phyloP scores from a whole-genome alignment of 805 yeast species.

The Kazachstania psychrophila region DNA sequence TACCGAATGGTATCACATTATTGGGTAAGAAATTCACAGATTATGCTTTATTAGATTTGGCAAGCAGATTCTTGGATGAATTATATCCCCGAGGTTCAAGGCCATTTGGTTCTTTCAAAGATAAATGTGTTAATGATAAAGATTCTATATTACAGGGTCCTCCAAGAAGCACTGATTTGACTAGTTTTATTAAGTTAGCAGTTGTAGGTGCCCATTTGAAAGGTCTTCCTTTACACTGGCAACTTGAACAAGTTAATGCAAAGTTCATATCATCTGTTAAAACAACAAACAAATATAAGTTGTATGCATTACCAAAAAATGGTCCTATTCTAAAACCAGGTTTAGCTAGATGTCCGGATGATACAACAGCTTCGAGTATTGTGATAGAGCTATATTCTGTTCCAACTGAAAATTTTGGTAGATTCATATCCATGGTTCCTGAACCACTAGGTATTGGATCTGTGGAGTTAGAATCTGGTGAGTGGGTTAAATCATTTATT shows the following conservation, averaged over 20 bases:
- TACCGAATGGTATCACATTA: slow-evolving; percentile 86
- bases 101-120: slow-evolving; percentile 39
- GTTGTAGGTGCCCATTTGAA: slow-evolving; percentile 94
- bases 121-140: slow-evolving; percentile 5
- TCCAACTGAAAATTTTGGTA: slow-evolving; percentile 71
- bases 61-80: slow-evolving; percentile 54
- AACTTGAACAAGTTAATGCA: slow-evolving; percentile 76
- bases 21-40: slow-evolving; percentile 78
- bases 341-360: slow-evolving; percentile 48
- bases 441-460: slow-evolving; percentile 93
- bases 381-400: slow-evolving; percentile 76
- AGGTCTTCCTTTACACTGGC: slow-evolving; percentile 92
- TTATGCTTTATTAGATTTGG: slow-evolving; percentile 78
- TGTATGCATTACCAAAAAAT: slow-evolving; percentile 72
- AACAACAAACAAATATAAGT: slow-evolving; percentile 61
- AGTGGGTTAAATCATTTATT: slow-evolving; percentile 84
- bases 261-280: slow-evolving; percentile 52
- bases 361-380: slow-evolving; percentile 47
- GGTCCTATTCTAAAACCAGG: slow-evolving; percentile 92
- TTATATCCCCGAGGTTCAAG: slow-evolving; percentile 40
- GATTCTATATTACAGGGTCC: slow-evolving; percentile 19
- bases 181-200: slow-evolving; percentile 54
- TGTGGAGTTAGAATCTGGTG: slow-evolving; percentile 71
- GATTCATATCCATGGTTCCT: slow-evolving; percentile 80
- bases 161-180: slow-evolving; percentile 20